Conservation (phyloP, 768 basidiomycete species). For the Leccinum uliginosum region DNA sequence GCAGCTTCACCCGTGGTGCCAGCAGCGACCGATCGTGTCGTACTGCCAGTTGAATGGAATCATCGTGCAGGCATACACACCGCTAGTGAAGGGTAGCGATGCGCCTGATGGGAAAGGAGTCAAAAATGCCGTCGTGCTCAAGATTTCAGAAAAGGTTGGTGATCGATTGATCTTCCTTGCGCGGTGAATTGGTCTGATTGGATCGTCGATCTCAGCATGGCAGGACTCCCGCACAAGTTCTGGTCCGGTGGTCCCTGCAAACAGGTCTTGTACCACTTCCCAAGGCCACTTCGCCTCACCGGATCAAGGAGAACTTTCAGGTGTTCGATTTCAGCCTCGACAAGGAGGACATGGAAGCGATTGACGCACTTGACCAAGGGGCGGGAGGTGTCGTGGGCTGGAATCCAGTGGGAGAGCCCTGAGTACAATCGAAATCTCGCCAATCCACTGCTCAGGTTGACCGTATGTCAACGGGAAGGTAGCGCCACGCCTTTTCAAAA, state of each 20-base stretch:
- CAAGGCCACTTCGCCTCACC: conserved; percentile 61
- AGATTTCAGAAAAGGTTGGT: conserved; percentile 55
- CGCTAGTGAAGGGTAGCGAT: conserved; percentile 51
- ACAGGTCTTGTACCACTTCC: conserved; percentile 63
- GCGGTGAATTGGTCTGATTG: background rate
- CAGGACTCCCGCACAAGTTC: conserved; percentile 37
- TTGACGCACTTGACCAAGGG: conserved; percentile 69
- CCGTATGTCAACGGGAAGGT: too few species aligned
- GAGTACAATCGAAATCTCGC: too few species aligned
- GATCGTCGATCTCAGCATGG: conserved; percentile 17
- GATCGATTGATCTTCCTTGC: background rate
- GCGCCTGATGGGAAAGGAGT: conserved; percentile 28
- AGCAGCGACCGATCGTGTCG: conserved; percentile 69
- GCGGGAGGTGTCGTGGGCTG: conserved; percentile 69
- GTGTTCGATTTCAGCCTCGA: conserved; percentile 72
- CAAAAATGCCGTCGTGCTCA: conserved; percentile 45
- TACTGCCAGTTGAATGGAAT: conserved; percentile 62
- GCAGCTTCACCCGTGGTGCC: conserved; percentile 76
- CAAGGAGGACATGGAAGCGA: conserved; percentile 53
- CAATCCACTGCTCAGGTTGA: too few species aligned
- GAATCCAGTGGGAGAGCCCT: conserved; percentile 63
- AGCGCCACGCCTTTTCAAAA: too few species aligned
- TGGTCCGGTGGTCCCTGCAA: conserved; percentile 53
- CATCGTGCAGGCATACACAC: conserved; percentile 67
- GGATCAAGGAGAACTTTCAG: conserved; percentile 69